Percentiles rank a stretch among this genome's conserved stretches.
phyloP scores from a whole-genome alignment of 108 stramenopile species.

The Nannochloropsis granulata region DNA sequence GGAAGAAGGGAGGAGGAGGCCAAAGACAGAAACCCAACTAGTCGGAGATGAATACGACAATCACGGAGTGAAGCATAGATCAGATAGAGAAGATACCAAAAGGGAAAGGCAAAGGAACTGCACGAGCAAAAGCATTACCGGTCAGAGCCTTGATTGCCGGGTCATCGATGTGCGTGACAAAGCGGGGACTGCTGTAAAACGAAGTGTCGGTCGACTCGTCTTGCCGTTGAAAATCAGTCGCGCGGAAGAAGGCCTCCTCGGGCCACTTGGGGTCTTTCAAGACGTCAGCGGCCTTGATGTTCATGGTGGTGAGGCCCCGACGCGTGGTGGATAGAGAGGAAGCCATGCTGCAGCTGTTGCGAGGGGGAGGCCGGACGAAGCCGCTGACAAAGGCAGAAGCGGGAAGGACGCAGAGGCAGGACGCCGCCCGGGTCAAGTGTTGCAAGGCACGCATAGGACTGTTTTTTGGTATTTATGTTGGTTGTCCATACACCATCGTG shows the following conservation, averaged over 20 bases:
- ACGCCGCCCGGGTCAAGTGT: not conserved
- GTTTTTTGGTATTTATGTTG: too few relatives aligned
- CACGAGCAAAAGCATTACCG: not conserved
- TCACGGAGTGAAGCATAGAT: not conserved
- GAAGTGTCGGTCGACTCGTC: constrained; percentile 58
- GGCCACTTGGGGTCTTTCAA: constrained; percentile 60
- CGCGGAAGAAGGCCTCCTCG: constrained; percentile 48
- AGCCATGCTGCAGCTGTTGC: not conserved
- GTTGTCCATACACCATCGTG: too few relatives aligned
- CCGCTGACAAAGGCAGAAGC: not conserved
- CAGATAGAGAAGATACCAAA: too few relatives aligned
- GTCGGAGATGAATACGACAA: constrained; percentile 58
- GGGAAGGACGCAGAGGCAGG: not conserved
- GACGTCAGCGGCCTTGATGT: constrained; percentile 12
- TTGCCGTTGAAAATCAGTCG: constrained; percentile 62
- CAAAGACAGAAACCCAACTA: constrained; percentile 36
- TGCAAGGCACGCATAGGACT: not conserved
- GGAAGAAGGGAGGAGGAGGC: too few relatives aligned
- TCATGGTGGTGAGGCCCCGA: not conserved
- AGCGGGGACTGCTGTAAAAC: constrained; percentile 60
- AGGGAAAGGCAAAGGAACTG: too few relatives aligned
- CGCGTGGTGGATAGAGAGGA: not conserved
- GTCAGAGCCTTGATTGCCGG: constrained; percentile 23
- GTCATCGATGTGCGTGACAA: constrained; percentile 85
- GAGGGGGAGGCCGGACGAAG: not conserved